phyloP scores from a whole-genome alignment of 2,329 filamentous ascomycete genomes.

The Exophiala calicioides region DNA sequence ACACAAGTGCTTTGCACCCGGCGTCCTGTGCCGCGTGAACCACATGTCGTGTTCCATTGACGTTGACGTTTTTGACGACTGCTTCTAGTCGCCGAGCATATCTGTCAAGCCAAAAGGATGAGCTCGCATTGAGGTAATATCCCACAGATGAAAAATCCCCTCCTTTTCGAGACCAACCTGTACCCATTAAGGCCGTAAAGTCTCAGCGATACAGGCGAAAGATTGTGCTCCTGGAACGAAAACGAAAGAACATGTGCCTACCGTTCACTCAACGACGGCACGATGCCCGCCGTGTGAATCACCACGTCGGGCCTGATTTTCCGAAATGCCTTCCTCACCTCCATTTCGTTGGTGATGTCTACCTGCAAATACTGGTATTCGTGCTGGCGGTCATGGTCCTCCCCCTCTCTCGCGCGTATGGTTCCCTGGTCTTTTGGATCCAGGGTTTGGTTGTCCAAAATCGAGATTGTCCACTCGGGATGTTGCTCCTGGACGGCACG shows the following conservation, averaged over 20 bases:
- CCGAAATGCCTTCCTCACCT: constrained; percentile 40
- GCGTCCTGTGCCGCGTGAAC: constrained; percentile 47
- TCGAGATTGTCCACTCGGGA: constrained; percentile 38
- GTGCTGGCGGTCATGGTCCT: constrained; percentile 11
- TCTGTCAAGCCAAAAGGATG: constrained; percentile 10
- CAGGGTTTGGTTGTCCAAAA: constrained; percentile 40
- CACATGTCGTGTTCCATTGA: constrained; percentile 57
- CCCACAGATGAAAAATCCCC: too few relatives aligned
- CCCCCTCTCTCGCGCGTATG: neutral
- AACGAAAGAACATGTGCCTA: constrained; percentile 11
- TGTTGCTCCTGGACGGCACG: constrained; percentile 41
- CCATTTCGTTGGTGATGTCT: constrained; percentile 37
- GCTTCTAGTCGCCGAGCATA: constrained; percentile 39
- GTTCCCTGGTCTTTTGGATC: neutral
- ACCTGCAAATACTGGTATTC: constrained; percentile 18
- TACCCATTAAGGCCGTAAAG: too few relatives aligned
- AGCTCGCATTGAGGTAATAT: too few relatives aligned
- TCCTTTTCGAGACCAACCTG: too few relatives aligned
- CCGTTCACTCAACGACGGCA: constrained; percentile 41
- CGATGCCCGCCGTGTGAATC: constrained; percentile 56
- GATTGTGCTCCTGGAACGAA: too few relatives aligned
- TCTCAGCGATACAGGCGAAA: too few relatives aligned
- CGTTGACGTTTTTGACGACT: constrained; percentile 54
- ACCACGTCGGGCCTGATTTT: constrained; percentile 50
- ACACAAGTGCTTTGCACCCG: constrained; percentile 54